Evolutionary conservation across 176 grass and related monocot genomes (phyloP).

Genomic region (Avena sativa): DNA sequence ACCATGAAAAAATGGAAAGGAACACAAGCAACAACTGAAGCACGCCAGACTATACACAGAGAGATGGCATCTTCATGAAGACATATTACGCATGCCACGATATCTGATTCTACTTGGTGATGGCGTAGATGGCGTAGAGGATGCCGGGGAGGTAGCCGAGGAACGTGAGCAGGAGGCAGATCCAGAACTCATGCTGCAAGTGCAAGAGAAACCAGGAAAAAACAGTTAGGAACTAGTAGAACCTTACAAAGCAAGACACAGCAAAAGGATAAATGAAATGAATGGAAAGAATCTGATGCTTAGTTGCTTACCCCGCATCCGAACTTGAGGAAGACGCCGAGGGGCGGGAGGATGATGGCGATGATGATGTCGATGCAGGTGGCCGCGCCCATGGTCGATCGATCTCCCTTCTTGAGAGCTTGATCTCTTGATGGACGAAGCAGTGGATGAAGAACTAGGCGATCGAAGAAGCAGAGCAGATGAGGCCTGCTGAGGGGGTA

Average conservation of each 20-base stretch:
- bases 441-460: not conserved
- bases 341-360: slow-evolving; percentile 67
- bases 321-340: slow-evolving; percentile 66
- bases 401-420: not conserved
- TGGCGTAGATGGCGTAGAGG: slow-evolving; percentile 68
- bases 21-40: not conserved
- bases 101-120: slow-evolving; percentile 44
- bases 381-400: slow-evolving; percentile 21
- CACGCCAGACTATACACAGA: not conserved
- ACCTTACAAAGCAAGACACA: too few relatives aligned
- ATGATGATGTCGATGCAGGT: slow-evolving; percentile 64
- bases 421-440: not conserved
- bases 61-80: too few relatives aligned
- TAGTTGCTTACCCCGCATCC: slow-evolving; percentile 42
- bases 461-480: not conserved
- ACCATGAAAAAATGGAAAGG: not conserved
- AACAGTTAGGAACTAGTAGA: too few relatives aligned
- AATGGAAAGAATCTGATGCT: not conserved
- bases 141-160: slow-evolving; percentile 59
- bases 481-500: not conserved
- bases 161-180: slow-evolving; percentile 64
- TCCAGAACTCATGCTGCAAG: slow-evolving; percentile 57
- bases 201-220: not conserved
- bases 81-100: too few relatives aligned
- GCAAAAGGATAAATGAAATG: too few relatives aligned